These are phyloP conservation scores for Ophiostoma sp. DNA, from an alignment of 2,329 filamentous ascomycete species.

Conservation along the genomic window DNA sequence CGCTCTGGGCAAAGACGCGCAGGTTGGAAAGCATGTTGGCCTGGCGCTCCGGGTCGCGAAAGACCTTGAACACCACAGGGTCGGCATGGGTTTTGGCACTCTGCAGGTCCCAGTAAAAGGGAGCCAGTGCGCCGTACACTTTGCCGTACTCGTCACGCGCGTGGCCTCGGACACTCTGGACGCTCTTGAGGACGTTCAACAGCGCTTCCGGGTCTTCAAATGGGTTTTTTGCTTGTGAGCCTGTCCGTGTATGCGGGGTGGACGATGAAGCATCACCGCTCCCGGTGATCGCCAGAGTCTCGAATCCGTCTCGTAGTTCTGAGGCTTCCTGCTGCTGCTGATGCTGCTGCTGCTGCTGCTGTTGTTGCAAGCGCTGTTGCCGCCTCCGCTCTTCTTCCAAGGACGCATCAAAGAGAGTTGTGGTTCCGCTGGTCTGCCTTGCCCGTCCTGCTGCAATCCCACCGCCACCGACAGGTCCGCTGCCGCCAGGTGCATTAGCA, in stretches of 20 bases:
- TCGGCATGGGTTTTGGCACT: slow-evolving; percentile 68
- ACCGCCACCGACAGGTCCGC: not conserved
- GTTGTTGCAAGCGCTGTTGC: slow-evolving; percentile 23
- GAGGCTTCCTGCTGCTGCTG: slow-evolving; percentile 28
- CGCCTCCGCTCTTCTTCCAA: slow-evolving; percentile 54
- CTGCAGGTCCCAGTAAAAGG: slow-evolving; percentile 81
- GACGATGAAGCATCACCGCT: not conserved
- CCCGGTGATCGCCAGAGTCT: slow-evolving; percentile 58
- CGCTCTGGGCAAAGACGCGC: slow-evolving; percentile 69
- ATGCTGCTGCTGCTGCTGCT: slow-evolving; percentile 47
- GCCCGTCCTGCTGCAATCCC: slow-evolving; percentile 26
- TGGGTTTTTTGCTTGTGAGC: slow-evolving; percentile 35
- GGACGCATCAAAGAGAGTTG: slow-evolving; percentile 69
- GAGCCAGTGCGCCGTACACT: slow-evolving; percentile 79
- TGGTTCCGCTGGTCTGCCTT: slow-evolving; percentile 34
- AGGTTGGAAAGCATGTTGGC: slow-evolving; percentile 83
- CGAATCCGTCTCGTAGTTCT: slow-evolving; percentile 46
- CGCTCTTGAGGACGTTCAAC: slow-evolving; percentile 62
- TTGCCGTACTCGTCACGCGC: slow-evolving; percentile 88
- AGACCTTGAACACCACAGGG: slow-evolving; percentile 78
- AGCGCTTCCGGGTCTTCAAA: slow-evolving; percentile 57
- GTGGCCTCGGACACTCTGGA: slow-evolving; percentile 72
- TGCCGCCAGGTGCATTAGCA: not conserved
- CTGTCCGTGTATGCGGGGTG: not conserved
- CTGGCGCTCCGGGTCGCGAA: slow-evolving; percentile 82